Evolutionary conservation across 768 basidiomycete species (phyloP), one percentile per base, ranked within the genome.

Genomic region (Rhizopogon vesiculosus): DNA sequence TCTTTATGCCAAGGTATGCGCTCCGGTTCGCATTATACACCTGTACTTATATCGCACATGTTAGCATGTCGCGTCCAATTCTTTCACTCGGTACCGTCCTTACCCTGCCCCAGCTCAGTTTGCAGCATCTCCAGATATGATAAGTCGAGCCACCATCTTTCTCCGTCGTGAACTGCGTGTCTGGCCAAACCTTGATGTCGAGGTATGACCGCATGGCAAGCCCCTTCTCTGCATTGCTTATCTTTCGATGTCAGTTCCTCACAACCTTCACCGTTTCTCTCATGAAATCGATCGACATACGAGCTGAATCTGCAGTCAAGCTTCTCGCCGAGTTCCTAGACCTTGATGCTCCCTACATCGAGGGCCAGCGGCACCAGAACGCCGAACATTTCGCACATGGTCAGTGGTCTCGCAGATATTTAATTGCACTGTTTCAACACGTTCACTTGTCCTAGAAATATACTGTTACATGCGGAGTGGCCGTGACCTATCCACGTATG

Each of bases 321-420:
- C 69, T 91, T 15, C 76, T 98, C 7, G 79, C 92, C 13, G 94
- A 96, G 62, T 95, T 94, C 72, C 77, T 98, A 45, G 94, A 98
- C 65, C 78, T 91, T 68, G 87, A 87, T 59, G 70, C 72, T 3
- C 77, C 80, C 2, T 84, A 85, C 56, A 66, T 67, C 19, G 78
- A 81, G 45, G 86, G 85, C 7, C 74, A 76, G 25, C 77, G 85
- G 53, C 77, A 81, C 56, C 70, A 76, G 25, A 89, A 91, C 61
- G 89, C 94, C 10, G 94, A 98, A 66, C 94, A 97, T 69, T 95
- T 97, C 72, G 91, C 88, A 7, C 94, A 98, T 72, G 93, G 92
- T 91, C 62, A 61, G 80, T 70, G n/a, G 33, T 42, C 59, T 5
- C n/a, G 7, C 35, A 9, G 9, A 15, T 29, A 42, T 2, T 3